Percentiles rank a stretch among this genome's conserved stretches.
Conservation (phyloP, 1,139 yeast genomes). For the Candida pseudoviswanathii region DNA sequence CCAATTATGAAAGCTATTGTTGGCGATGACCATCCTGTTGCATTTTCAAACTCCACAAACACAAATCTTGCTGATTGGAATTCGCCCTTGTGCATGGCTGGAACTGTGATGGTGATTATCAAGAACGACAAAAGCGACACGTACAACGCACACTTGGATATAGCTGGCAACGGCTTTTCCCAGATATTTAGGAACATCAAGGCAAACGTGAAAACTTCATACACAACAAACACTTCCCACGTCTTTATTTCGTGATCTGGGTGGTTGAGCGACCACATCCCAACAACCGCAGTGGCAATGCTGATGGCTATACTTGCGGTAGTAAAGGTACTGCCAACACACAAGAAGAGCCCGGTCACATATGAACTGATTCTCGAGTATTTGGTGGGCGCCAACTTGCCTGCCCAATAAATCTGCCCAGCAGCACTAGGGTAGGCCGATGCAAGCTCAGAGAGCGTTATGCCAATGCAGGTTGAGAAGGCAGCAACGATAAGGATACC, state of each 20-base stretch:
- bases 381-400: slow-evolving; percentile 53
- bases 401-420: slow-evolving; percentile 66
- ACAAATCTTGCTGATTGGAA: slow-evolving; percentile 62
- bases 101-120: slow-evolving; percentile 56
- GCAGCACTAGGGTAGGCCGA: slow-evolving; percentile 64
- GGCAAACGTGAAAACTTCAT: slow-evolving; percentile 39
- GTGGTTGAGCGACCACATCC: slow-evolving; percentile 53
- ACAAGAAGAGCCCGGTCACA: slow-evolving; percentile 55
- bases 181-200: slow-evolving; percentile 56
- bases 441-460: slow-evolving; percentile 49
- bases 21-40: slow-evolving; percentile 63
- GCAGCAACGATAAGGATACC: slow-evolving; percentile 65
- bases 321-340: slow-evolving; percentile 59
- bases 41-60: slow-evolving; percentile 59
- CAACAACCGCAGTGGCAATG: slow-evolving; percentile 49
- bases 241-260: slow-evolving; percentile 46
- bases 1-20: slow-evolving; percentile 72
- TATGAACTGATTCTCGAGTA: slow-evolving; percentile 49
- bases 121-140: slow-evolving; percentile 55
- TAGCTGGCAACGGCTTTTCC: slow-evolving; percentile 56
- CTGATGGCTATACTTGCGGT: slow-evolving; percentile 56
- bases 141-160: slow-evolving; percentile 56
- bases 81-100: slow-evolving; percentile 52
- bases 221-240: slow-evolving; percentile 64
- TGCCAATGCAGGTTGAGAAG: slow-evolving; percentile 39